Base-by-base conservation (phyloP, 306 rosid genomes). In the Parietaria judaica region DNA sequence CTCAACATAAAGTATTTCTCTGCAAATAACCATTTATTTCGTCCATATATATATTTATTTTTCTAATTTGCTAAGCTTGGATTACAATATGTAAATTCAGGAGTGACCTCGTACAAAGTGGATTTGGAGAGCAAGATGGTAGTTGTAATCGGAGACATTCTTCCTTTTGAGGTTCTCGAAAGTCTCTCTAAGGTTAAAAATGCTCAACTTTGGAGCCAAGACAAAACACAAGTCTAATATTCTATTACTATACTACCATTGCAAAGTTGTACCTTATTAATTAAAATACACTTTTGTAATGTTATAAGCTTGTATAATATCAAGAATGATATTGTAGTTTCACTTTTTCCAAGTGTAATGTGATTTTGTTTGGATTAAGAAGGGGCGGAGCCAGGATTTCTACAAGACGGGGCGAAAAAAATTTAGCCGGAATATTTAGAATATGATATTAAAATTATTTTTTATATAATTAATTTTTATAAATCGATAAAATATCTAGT, bases 101-200 rank as follows among this genome's bases (percentile, higher is more conserved):
- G 96, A 9, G 96, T 91, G 70, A 82, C 80, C 3, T 87, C 97
- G 11, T 87, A 75, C 64, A 80, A 85, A 72, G 84, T 91, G 70
- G 96, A 91, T 74, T 70, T 91, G 69, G 96, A 85, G 17, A 78
- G 70, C 65, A 80, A 85, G 71, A 83, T 67, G 83, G 95, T 91
- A 6, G 84, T 91, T 47, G 96, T 91, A 13, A 81, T 72, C 31
- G 97, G 97, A 37, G 96, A 91, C 64, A 75, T 91, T 74, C 87
- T 80, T 76, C 96, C 96, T 8, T 80, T 65, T 58, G 95, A 91
- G 80, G 92, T 91, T 63, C 73, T 87, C 74, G 68, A 80, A 75
- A 81, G 97, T 72, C 76, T 91, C 13, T 87, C 97, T 2, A 91
- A 77, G 86, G 96, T 91, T 1, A 91, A 87, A 67, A 83, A 77